phyloP scores from a whole-genome alignment of 352 stramenopile genomes.

The Globisporangium perplexum region DNA sequence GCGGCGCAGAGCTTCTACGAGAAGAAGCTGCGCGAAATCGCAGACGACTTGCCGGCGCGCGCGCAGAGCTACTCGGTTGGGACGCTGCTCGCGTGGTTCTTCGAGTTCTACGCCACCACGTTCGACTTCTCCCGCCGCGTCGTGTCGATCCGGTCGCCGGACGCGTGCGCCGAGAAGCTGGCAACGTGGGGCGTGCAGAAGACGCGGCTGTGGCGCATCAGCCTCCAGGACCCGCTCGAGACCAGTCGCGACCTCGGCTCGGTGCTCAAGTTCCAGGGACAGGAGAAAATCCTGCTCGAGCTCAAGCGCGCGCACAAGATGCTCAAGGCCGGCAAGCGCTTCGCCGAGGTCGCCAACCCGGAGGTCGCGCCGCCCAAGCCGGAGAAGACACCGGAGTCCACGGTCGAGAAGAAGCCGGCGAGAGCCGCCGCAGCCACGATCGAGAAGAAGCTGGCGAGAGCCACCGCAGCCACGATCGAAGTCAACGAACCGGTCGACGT shows the following conservation, averaged over 20 bases:
- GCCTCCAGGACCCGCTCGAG: conserved; percentile 84
- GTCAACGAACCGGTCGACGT: background rate
- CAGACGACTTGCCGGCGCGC: background rate
- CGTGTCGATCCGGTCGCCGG: conserved; percentile 83
- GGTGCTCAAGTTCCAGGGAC: conserved; percentile 60
- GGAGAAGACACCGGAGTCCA: conserved; percentile 4
- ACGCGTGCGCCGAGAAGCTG: conserved; percentile 29
- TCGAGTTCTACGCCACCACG: conserved; percentile 94
- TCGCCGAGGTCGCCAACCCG: conserved; percentile 32
- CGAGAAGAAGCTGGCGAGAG: conserved; percentile 5
- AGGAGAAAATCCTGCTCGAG: conserved; percentile 60
- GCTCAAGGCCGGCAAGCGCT: conserved; percentile 41
- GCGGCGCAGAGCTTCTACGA: conserved; percentile 39
- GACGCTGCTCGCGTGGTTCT: conserved; percentile 93
- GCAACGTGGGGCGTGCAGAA: conserved; percentile 39
- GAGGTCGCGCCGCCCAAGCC: conserved; percentile 6
- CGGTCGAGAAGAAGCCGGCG: background rate
- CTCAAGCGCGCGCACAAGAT: conserved; percentile 51
- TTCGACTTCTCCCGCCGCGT: conserved; percentile 96
- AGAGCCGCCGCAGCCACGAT: conserved; percentile 5
- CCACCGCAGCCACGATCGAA: background rate
- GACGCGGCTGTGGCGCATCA: conserved; percentile 74
- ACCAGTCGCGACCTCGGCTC: conserved; percentile 69
- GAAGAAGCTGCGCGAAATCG: background rate
- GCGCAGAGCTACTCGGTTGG: conserved; percentile 26